Conservation (phyloP, 1,284 basidiomycete genomes). For the Athelia sp. region DNA sequence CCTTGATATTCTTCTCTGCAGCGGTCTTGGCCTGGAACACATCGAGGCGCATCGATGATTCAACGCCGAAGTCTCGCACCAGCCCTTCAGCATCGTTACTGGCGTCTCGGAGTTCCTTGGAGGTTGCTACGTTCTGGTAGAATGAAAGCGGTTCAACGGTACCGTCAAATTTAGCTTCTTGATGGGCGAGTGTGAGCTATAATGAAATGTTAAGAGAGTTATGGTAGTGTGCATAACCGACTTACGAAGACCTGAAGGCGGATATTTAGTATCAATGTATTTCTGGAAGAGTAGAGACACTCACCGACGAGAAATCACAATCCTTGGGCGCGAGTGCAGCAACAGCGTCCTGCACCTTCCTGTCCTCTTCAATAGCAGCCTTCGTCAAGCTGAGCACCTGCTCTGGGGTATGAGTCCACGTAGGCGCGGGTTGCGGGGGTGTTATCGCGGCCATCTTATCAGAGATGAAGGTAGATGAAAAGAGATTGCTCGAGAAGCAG, state of each 20-base stretch:
- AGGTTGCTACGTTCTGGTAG: conserved; percentile 74
- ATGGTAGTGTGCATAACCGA: conserved; percentile 11
- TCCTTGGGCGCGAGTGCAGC: conserved; percentile 54
- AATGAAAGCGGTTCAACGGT: conserved; percentile 60
- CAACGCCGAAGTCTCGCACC: conserved; percentile 62
- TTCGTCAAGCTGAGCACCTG: conserved; percentile 56
- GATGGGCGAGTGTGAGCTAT: conserved; percentile 51
- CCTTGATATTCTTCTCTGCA: conserved; percentile 63
- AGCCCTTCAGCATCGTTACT: conserved; percentile 69
- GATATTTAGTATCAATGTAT: background rate
- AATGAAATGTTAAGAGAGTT: conserved; percentile 9
- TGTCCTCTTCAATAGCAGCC: conserved; percentile 53
- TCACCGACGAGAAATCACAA: conserved; percentile 55
- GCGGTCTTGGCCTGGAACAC: conserved; percentile 67
- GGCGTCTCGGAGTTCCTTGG: conserved; percentile 69
- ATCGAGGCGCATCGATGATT: conserved; percentile 73
- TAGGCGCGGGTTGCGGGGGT: conserved; percentile 63
- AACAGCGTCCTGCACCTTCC: conserved; percentile 53
- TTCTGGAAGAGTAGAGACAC: conserved; percentile 13
- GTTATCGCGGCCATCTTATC: conserved; percentile 40
- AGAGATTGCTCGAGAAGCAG: conserved; percentile 8
- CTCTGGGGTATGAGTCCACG: conserved; percentile 66
- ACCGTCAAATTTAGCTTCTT: conserved; percentile 50
- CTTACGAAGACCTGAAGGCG: conserved; percentile 59
- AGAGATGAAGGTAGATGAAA: conserved; percentile 2